These are phyloP conservation scores for Neurospora hispaniola DNA, from an alignment of 495 filamentous ascomycete species.

Conservation along the genomic window DNA sequence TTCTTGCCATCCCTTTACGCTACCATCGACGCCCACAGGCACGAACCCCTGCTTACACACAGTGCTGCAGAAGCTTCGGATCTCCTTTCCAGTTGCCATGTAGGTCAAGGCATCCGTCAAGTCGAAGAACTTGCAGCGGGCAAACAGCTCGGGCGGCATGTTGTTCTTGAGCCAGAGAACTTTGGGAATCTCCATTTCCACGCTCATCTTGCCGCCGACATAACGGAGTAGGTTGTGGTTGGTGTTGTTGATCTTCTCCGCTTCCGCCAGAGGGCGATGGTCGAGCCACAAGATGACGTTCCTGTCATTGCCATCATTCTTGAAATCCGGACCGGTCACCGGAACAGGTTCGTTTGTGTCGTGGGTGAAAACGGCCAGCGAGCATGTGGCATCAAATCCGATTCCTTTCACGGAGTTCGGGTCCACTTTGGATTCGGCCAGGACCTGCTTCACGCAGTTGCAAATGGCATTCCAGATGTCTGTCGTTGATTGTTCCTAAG, in stretches of 20 bases:
- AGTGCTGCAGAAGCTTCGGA: conserved; percentile 81
- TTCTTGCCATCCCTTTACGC: conserved; percentile 96
- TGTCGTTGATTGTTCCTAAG: conserved; percentile 92
- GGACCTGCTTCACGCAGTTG: conserved; percentile 62
- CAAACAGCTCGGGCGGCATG: conserved; percentile 88
- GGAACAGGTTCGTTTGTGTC: conserved; percentile 84
- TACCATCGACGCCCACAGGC: conserved; percentile 90
- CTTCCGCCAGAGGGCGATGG: conserved; percentile 81
- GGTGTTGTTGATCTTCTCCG: conserved; percentile 82
- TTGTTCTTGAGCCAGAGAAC: conserved; percentile 95
- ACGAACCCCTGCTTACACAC: conserved; percentile 96
- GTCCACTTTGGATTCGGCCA: conserved; percentile 69
- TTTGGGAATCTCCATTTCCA: conserved; percentile 99
- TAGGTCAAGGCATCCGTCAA: conserved; percentile 89
- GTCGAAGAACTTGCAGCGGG: conserved; percentile 92
- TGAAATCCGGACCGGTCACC: conserved; percentile 78
- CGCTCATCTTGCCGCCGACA: conserved; percentile 93
- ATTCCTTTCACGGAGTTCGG: conserved; percentile 67
- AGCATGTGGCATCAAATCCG: conserved; percentile 96
- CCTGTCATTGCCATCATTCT: conserved; percentile 63
- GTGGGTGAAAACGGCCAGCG: conserved; percentile 76
- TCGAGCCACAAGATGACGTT: conserved; percentile 93
- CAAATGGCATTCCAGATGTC: conserved; percentile 95
- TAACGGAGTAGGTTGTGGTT: conserved; percentile 88
- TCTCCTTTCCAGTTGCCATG: conserved; percentile 89